Evolutionary conservation across 2,329 filamentous ascomycete genomes (phyloP), one percentile per base, ranked within the genome.

Genomic region (Tetracladium maxilliforme): DNA sequence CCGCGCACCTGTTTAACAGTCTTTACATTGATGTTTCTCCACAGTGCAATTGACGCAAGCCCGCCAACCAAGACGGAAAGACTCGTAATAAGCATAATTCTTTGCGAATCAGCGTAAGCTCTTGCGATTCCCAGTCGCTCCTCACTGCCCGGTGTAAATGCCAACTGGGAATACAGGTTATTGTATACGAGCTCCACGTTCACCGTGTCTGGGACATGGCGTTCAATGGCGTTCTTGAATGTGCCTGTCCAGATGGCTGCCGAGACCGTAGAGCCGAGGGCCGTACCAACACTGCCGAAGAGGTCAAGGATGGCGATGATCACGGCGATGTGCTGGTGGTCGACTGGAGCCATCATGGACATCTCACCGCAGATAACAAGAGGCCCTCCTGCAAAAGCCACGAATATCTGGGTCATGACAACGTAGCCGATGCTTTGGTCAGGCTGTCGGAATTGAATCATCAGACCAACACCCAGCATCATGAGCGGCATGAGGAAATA

Each of bases 281-380:
- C 41, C 5, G 44, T 42, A 2, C 50, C 50, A 3, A 54, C 28
- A 14, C 38, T 51, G 13, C 37, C 34, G 29, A 42, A 48, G 7
- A 54, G 32, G 7, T 44, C 42, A 13, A 53, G 27, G 9, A 54
- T 26, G 7, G 50, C 43, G 9, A 54, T 38, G 37, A 51, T 42
- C 42, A 52, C 47, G 13, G 66, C 63, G 5, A 70, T 51, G 21
- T 67, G 55, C 25, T 63, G 54, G 25, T 69, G 65, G 29, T 57
- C 57, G 10, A 61, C 59, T 4, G 61, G 56, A 1, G 62, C 54
- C 44, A 73, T 63, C 20, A 72, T 58, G 5, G 66, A 64, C 34
- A 75, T 61, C 31, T 74, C 60, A 33, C 64, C 50, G 28, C 56
- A 54, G 31, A 69, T 56, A 15, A 69, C 56, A 8, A 68, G 49